Percentiles rank a stretch among this genome's conserved stretches.
phyloP scores from a whole-genome alignment of 768 basidiomycete genomes.

The Porphyrellus cyaneotinctus region DNA sequence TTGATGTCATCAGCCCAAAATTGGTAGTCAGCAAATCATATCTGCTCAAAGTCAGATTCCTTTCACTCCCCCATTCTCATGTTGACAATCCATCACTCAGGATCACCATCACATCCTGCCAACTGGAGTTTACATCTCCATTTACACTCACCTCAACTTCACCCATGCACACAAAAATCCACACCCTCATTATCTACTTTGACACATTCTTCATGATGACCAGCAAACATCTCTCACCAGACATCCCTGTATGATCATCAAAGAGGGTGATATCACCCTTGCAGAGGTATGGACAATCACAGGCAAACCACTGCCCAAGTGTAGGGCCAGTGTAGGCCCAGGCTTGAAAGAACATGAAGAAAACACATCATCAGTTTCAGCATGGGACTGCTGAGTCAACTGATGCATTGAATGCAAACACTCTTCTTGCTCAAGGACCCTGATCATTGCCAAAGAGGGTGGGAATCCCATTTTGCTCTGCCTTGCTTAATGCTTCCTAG shows the following conservation, averaged over 20 bases:
- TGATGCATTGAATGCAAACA: conserved; percentile 98
- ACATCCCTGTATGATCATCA: conserved; percentile 50
- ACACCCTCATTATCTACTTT: conserved; percentile 87
- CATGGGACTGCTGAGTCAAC: conserved; percentile 80
- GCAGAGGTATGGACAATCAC: conserved; percentile 81
- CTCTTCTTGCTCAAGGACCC: conserved; percentile 81
- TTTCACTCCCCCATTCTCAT: not conserved
- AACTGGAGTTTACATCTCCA: conserved; percentile 74
- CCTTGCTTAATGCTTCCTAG: conserved; percentile 34
- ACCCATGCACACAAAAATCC: conserved; percentile 58
- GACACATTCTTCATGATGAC: conserved; percentile 83
- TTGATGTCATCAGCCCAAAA: conserved; percentile 71
- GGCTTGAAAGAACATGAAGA: conserved; percentile 39
- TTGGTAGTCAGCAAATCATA: conserved; percentile 60
- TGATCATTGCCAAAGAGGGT: conserved; percentile 74
- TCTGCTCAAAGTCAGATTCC: conserved; percentile 56
- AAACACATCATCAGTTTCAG: conserved; percentile 67
- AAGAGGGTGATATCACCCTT: conserved; percentile 55
- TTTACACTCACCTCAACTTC: conserved; percentile 70
- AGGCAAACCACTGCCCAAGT: conserved; percentile 54
- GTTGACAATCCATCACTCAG: conserved; percentile 34
- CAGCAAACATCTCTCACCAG: conserved; percentile 51
- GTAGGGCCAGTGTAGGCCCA: conserved; percentile 54
- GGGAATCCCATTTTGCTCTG: conserved; percentile 14
- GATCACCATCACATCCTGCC: conserved; percentile 65